Base-by-base conservation (phyloP, 257 asterid genomes). In the Solanum sitiens region DNA sequence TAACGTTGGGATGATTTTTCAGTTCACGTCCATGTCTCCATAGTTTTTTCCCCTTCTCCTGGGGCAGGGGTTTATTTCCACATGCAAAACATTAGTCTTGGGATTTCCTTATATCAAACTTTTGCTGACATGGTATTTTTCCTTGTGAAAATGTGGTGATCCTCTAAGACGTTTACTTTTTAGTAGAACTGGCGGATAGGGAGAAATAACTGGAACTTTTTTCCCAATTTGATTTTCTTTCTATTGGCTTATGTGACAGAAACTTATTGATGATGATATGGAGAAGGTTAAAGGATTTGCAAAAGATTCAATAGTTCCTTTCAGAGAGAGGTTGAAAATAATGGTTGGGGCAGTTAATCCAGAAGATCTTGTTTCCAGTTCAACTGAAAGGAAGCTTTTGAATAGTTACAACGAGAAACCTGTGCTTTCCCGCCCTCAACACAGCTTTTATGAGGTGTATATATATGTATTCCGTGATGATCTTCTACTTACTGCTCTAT, bases 371-470 rank as follows among this genome's bases (percentile, higher is more conserved):
- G 96, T 92, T 86, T 92, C 98, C 35, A 94, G 88, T 87, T 90
- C 95, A 27, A 90, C 99, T 7, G 99, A 96, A 88, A 93, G 91
- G 89, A 96, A 96, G 90, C 96, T 96, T 39, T 88, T 96, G 63
- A 83, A 89, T 27, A 98, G 97, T 4, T 96, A 96, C 94, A 96
- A 96, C 21, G 98, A 95, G 89, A 96, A 95, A 84, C 99, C 98
- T 0, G 98, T 96, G 77, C 98, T 96, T 82, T 96, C 99, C 40
- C 98, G 98, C 37, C 99, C 99, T 87, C 99, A 96, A 79, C 99
- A 96, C 89, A 90, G 79, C 68, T 96, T 96, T 86, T 94, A 93
- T 87, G 92, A 91, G 95, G 99, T 96, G 68, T 14, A 44, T 18
- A 53, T 53, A 1, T 53, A 53, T 35, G 6, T 37, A 1, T 8